phyloP scores from a whole-genome alignment of 345 rosid genomes.

The Salix viminalis region DNA sequence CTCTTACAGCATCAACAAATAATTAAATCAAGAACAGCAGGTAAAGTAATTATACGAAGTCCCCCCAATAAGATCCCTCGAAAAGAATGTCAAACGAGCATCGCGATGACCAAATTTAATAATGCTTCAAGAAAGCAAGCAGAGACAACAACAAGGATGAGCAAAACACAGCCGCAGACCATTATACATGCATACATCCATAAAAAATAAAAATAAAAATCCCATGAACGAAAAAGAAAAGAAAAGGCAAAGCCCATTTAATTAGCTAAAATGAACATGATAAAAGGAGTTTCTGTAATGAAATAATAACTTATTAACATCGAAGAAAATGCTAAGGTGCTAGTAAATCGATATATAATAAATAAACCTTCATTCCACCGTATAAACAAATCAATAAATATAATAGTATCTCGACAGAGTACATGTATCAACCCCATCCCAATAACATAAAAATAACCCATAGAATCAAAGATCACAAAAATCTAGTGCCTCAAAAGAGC shows the following conservation, averaged over 20 bases:
- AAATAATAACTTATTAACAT: background rate
- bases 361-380: background rate
- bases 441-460: background rate
- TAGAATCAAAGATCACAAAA: background rate
- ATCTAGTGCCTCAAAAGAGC: background rate
- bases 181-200: too few relatives aligned
- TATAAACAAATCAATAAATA: background rate
- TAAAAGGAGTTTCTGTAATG: background rate
- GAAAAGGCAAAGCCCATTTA: background rate
- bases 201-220: too few relatives aligned
- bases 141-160: constrained; percentile 32
- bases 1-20: background rate
- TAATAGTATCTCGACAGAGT: background rate
- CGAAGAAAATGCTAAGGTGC: background rate
- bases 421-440: background rate
- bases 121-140: background rate
- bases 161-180: constrained; percentile 29
- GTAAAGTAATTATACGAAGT: background rate
- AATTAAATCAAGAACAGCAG: background rate
- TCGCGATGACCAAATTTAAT: background rate
- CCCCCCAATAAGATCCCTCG: background rate
- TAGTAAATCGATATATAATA: background rate
- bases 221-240: too few relatives aligned
- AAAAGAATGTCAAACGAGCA: background rate
- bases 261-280: background rate